phyloP scores from a whole-genome alignment of 768 basidiomycete species.

The Mycena sanguinolenta region DNA sequence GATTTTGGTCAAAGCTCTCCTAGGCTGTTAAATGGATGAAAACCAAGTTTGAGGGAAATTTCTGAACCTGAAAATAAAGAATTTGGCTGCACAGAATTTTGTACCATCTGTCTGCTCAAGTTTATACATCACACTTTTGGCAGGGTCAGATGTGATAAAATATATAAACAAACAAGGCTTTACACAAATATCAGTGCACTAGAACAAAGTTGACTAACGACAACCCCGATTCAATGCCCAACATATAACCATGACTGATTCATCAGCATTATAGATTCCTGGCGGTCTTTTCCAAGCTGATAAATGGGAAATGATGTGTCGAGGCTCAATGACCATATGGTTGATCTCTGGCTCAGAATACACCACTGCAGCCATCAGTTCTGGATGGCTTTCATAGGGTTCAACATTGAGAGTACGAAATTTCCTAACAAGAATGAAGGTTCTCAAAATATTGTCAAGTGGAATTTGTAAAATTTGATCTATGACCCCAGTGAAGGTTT shows the following conservation, averaged over 20 bases:
- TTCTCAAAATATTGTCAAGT: constrained; percentile 19
- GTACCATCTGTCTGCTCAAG: no score
- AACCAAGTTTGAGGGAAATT: no score
- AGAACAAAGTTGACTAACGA: not conserved
- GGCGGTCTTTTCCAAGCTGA: constrained; percentile 19
- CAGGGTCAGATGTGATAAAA: not conserved
- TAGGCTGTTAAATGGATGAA: no score
- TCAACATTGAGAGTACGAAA: constrained; percentile 1
- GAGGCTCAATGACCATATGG: constrained; percentile 16
- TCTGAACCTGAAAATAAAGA: no score
- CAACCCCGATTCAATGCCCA: constrained; percentile 32
- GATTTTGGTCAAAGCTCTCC: no score
- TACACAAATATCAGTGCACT: not conserved
- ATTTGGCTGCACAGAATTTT: no score
- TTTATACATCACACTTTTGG: no score
- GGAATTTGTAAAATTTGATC: constrained; percentile 11
- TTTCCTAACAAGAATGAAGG: constrained; percentile 11
- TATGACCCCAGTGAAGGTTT: constrained; percentile 25
- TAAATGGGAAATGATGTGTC: constrained; percentile 24
- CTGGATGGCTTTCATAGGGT: constrained; percentile 15
- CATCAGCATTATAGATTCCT: not conserved
- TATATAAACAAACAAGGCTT: no score
- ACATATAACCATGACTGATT: constrained; percentile 11
- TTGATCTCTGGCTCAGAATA: not conserved
- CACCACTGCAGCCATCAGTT: constrained; percentile 12